These are phyloP conservation scores for Staphylotrichum longicolle DNA, from an alignment of 495 filamentous ascomycete genomes.

Conservation along the genomic window DNA sequence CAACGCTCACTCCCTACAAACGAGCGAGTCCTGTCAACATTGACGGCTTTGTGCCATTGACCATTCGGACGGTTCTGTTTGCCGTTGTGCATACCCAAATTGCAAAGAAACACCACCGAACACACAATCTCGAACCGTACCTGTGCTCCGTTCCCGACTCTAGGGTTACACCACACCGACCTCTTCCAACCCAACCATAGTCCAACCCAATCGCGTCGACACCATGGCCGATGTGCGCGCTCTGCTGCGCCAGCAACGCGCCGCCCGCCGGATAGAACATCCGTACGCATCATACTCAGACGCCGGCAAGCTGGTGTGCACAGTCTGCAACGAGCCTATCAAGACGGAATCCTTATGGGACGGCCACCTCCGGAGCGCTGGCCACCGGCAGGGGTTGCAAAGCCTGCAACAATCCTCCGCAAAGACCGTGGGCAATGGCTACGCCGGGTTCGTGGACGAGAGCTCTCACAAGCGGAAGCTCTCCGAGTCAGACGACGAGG, in stretches of 20 bases:
- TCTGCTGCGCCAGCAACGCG: conserved; percentile 77
- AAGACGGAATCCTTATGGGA: conserved; percentile 64
- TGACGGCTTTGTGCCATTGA: neutral
- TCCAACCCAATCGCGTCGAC: neutral
- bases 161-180: neutral
- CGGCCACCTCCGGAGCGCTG: conserved; percentile 49
- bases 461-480: conserved; percentile 39
- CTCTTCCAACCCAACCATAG: neutral
- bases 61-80: too few species aligned
- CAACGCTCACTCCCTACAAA: neutral
- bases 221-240: conserved; percentile 81
- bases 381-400: conserved; percentile 46
- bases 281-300: conserved; percentile 61
- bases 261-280: conserved; percentile 68
- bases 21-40: neutral
- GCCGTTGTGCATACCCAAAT: neutral
- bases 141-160: neutral
- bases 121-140: neutral
- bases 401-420: conserved; percentile 19
- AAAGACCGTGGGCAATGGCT: conserved; percentile 19
- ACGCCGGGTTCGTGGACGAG: conserved; percentile 19
- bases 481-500: conserved; percentile 41
- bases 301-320: conserved; percentile 58
- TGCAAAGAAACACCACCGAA: neutral
- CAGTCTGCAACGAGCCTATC: conserved; percentile 56